phyloP scores from a whole-genome alignment of 768 basidiomycete species.

The Pisolithus tinctorius region DNA sequence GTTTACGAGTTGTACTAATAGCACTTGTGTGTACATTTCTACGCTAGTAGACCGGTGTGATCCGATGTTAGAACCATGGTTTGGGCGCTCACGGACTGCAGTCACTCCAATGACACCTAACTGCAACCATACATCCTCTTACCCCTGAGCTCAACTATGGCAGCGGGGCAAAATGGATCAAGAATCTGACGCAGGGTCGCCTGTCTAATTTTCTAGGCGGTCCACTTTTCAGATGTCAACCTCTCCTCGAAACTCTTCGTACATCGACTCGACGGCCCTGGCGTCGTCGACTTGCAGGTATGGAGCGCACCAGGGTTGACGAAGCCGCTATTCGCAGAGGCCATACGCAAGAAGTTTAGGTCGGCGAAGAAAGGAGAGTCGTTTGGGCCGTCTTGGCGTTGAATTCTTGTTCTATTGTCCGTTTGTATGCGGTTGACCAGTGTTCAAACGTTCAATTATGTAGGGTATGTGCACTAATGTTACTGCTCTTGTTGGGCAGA shows the following conservation, averaged over 20 bases:
- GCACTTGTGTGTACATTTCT: neutral
- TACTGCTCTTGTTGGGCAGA: slow-evolving; percentile 2
- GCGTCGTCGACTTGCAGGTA: slow-evolving; percentile 72
- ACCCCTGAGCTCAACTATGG: slow-evolving; percentile 54
- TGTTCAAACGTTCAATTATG: too few species aligned
- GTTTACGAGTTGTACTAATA: too few species aligned
- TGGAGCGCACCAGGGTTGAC: slow-evolving; percentile 87
- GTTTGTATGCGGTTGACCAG: too few species aligned
- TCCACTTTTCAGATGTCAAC: slow-evolving; percentile 74
- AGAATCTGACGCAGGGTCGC: slow-evolving; percentile 56
- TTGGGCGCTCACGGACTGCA: neutral
- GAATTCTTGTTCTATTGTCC: neutral
- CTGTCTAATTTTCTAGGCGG: slow-evolving; percentile 66
- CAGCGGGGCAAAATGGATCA: slow-evolving; percentile 77
- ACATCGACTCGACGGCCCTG: slow-evolving; percentile 58
- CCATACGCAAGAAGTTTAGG: slow-evolving; percentile 75
- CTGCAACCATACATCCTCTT: slow-evolving; percentile 18
- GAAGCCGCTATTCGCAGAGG: slow-evolving; percentile 87
- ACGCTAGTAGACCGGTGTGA: neutral
- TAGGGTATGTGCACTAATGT: slow-evolving; percentile 35
- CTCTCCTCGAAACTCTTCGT: slow-evolving; percentile 73
- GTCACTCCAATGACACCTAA: neutral
- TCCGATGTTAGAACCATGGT: neutral
- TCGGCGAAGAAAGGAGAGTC: slow-evolving; percentile 83
- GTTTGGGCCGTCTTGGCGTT: slow-evolving; percentile 88